phyloP scores from a whole-genome alignment of 73 alveolate genomes.

The Paramecium tetraurelia region DNA sequence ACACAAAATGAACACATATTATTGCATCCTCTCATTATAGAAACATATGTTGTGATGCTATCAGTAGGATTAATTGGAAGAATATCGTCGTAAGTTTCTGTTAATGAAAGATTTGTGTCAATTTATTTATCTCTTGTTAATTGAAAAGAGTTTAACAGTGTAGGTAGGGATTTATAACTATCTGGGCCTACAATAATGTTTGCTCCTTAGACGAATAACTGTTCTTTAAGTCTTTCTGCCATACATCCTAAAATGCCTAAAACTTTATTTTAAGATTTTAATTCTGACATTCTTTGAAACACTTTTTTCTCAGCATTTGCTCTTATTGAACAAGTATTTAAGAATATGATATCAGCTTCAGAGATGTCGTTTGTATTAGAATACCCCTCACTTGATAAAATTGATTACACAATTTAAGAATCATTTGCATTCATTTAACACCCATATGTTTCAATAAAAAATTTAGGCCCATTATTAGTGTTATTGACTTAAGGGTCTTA shows the following conservation, averaged over 20 bases:
- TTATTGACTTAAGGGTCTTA: neutral
- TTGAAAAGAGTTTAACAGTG: slow-evolving; percentile 44
- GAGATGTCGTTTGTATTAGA: neutral
- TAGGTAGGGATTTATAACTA: slow-evolving; percentile 80
- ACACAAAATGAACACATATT: slow-evolving; percentile 91
- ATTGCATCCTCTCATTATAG: slow-evolving; percentile 94
- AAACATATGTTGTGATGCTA: slow-evolving; percentile 72
- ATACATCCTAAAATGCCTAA: slow-evolving; percentile 87
- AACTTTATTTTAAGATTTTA: slow-evolving; percentile 55
- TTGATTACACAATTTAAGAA: neutral
- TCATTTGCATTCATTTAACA: neutral
- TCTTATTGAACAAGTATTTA: slow-evolving; percentile 87
- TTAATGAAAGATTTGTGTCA: slow-evolving; percentile 77
- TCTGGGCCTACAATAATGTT: slow-evolving; percentile 90
- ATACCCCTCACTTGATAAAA: slow-evolving; percentile 17
- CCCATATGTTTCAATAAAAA: neutral
- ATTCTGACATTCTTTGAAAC: slow-evolving; percentile 71
- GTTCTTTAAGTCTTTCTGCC: slow-evolving; percentile 83
- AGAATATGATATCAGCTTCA: slow-evolving; percentile 74
- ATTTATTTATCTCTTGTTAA: slow-evolving; percentile 58
- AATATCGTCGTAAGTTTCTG: slow-evolving; percentile 89
- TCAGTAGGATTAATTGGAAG: slow-evolving; percentile 66
- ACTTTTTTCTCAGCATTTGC: slow-evolving; percentile 85
- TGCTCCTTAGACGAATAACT: slow-evolving; percentile 68
- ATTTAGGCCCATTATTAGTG: neutral